A percentile compares a stretch with the other conserved stretches of the same genome.
These are phyloP conservation scores for Astragalus membranaceus DNA, from an alignment of 306 rosid genomes.

Conservation along the genomic window DNA sequence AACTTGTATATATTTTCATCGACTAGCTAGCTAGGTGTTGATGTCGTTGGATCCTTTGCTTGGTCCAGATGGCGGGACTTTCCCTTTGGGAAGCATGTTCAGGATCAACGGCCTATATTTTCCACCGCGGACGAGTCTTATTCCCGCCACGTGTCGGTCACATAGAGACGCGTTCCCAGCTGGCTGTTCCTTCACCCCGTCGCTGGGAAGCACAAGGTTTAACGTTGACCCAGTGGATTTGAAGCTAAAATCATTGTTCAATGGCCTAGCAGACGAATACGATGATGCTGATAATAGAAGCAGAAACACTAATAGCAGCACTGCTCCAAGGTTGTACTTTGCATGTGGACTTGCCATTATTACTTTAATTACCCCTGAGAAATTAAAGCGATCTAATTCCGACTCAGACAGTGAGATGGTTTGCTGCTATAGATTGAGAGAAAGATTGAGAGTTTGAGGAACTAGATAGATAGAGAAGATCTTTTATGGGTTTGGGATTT, in stretches of 20 bases:
- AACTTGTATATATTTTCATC: no score
- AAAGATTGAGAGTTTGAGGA: neutral
- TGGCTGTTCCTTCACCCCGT: neutral
- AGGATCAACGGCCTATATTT: conserved; percentile 37
- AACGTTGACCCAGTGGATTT: neutral
- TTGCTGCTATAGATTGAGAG: neutral
- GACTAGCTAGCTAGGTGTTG: conserved; percentile 26
- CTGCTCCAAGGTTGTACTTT: neutral
- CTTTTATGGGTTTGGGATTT: neutral
- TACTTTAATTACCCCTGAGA: neutral
- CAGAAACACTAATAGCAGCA: neutral
- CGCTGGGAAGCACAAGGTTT: conserved; percentile 29
- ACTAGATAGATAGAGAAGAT: neutral
- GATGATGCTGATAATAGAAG: conserved; percentile 2
- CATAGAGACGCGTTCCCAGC: neutral
- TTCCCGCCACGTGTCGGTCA: neutral
- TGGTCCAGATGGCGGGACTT: conserved; percentile 53
- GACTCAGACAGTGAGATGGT: neutral
- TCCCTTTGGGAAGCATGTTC: conserved; percentile 66
- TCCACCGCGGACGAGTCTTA: conserved; percentile 15
- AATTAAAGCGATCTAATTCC: neutral
- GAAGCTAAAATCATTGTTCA: neutral
- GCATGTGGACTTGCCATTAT: conserved; percentile 17
- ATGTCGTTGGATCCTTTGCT: conserved; percentile 47
- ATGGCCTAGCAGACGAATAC: conserved; percentile 29